These are phyloP conservation scores for Cystobasidium pallidum DNA, from an alignment of 1,284 basidiomycete genomes.

Conservation along the genomic window DNA sequence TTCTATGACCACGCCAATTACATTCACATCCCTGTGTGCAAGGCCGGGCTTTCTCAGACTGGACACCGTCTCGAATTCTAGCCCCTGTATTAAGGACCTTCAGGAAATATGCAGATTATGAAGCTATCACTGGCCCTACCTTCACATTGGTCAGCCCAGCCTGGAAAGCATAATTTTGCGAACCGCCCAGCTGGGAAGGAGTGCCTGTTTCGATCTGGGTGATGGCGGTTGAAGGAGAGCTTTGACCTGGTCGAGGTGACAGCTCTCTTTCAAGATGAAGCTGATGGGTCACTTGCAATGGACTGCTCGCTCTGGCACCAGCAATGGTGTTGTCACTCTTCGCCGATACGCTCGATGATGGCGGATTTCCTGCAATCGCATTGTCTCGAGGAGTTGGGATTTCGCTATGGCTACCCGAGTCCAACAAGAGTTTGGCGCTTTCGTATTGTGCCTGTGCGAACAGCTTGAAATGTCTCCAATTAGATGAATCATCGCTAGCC, in stretches of 20 bases:
- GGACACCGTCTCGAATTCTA: background rate
- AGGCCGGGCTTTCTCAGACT: background rate
- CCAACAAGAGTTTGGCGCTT: background rate
- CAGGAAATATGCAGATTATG: background rate
- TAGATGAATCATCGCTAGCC: no score
- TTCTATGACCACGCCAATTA: background rate
- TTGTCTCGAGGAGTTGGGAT: background rate
- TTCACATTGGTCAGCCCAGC: background rate
- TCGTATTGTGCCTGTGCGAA: constrained; percentile 7
- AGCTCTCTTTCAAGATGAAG: no score
- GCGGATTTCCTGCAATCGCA: background rate
- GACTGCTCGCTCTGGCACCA: no score
- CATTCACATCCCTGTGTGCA: background rate
- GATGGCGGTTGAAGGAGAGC: constrained; percentile 3
- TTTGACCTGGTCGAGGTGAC: background rate
- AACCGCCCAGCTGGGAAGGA: background rate
- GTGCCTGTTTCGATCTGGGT: constrained; percentile 7
- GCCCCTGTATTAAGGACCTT: background rate
- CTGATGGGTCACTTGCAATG: no score
- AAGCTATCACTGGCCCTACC: background rate
- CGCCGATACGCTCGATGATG: background rate
- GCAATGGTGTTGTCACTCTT: background rate
- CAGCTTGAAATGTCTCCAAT: constrained; percentile 16
- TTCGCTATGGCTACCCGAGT: background rate
- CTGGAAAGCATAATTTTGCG: background rate